Evolutionary conservation across 1,284 basidiomycete species (phyloP).

Genomic region (Thelephora terrestris): DNA sequence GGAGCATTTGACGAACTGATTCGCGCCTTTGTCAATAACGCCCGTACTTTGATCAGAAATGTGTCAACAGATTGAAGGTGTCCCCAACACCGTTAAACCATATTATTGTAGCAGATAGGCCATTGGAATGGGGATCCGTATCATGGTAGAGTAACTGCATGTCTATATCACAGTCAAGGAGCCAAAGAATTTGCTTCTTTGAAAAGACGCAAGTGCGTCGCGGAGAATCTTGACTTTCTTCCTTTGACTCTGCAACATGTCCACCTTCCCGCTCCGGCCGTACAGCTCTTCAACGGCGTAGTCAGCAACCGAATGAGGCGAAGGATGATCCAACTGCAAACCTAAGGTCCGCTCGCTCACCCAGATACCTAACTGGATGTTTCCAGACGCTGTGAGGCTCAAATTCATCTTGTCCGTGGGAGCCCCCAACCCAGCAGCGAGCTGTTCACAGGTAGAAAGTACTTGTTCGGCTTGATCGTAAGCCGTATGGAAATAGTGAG

Average conservation of each 20-base stretch:
- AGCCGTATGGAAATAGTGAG: conserved; percentile 62
- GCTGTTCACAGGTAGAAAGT: conserved; percentile 52
- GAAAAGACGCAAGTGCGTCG: too few species aligned
- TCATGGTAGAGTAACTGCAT: too few species aligned
- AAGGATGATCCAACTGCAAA: conserved; percentile 23
- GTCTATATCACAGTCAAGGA: too few species aligned
- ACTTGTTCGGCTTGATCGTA: conserved; percentile 55
- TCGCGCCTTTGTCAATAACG: conserved; percentile 75
- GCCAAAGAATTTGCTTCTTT: too few species aligned
- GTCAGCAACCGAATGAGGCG: neutral
- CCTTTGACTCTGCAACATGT: conserved; percentile 18
- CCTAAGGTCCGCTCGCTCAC: conserved; percentile 59
- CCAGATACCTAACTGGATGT: conserved; percentile 57
- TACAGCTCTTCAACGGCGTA: conserved; percentile 34
- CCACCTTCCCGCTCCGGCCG: conserved; percentile 39
- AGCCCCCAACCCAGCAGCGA: conserved; percentile 63
- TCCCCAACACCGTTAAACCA: too few species aligned
- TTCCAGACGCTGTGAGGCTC: conserved; percentile 32
- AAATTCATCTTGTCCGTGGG: conserved; percentile 13
- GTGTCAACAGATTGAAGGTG: conserved; percentile 9
- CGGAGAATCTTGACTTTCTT: neutral
- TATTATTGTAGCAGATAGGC: too few species aligned
- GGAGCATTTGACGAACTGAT: conserved; percentile 71
- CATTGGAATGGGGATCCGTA: too few species aligned
- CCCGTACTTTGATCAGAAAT: conserved; percentile 64